Evolutionary conservation across 352 stramenopile species (phyloP).

Genomic region (Globisporangium spiculum): DNA sequence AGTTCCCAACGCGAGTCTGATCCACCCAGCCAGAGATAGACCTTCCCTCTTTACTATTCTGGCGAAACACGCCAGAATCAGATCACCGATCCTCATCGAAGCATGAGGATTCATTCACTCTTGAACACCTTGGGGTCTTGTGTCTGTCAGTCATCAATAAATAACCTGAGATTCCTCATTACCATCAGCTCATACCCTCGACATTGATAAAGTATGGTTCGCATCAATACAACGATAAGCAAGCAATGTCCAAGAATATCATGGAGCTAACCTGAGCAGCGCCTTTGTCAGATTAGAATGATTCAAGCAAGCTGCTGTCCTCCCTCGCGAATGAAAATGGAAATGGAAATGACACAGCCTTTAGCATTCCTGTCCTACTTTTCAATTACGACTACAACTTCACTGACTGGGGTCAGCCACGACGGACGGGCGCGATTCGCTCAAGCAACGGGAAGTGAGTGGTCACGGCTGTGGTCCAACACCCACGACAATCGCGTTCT

Average conservation of each 20-base stretch:
- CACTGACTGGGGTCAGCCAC: background rate
- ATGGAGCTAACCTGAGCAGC: too few relatives aligned
- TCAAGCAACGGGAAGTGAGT: background rate
- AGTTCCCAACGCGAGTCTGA: background rate
- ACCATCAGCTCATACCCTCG: too few relatives aligned
- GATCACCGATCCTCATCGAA: background rate
- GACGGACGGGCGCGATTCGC: background rate
- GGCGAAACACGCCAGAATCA: slow-evolving; percentile 5
- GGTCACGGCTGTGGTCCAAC: background rate
- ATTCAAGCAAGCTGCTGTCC: background rate
- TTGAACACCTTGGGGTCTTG: background rate
- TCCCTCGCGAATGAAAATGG: background rate
- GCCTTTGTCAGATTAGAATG: too few relatives aligned
- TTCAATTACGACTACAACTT: background rate
- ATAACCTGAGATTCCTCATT: too few relatives aligned
- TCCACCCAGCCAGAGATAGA: background rate
- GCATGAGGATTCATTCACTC: background rate
- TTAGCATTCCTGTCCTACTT: background rate
- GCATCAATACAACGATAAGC: too few relatives aligned
- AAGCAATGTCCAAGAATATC: too few relatives aligned
- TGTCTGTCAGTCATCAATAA: too few relatives aligned
- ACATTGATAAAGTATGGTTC: too few relatives aligned
- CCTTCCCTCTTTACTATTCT: background rate
- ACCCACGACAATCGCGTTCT: background rate
- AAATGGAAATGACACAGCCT: background rate